Evolutionary conservation across 768 basidiomycete species (phyloP).

Genomic region (Serendipita sp.): DNA sequence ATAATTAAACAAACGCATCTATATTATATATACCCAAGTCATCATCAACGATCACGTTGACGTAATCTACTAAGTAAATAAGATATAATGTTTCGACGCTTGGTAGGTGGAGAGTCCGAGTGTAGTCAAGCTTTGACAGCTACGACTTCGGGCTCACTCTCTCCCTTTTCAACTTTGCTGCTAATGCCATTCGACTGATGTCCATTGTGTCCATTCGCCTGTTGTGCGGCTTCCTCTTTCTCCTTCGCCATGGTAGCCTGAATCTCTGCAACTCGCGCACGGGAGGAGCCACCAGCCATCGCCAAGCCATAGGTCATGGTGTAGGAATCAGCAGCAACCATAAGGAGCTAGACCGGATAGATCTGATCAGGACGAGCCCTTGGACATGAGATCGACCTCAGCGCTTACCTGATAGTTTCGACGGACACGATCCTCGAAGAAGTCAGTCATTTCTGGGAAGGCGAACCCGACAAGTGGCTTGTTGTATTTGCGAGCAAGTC

Average conservation of each 20-base stretch:
- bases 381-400: background rate
- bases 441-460: constrained; percentile 1
- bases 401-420: background rate
- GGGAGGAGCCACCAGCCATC: background rate
- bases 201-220: background rate
- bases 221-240: background rate
- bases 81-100: no score
- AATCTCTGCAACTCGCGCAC: background rate
- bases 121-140: no score
- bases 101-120: no score
- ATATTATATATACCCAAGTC: no score
- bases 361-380: background rate
- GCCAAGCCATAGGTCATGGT: background rate
- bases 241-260: background rate
- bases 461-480: constrained; percentile 1
- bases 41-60: no score
- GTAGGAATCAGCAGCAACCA: background rate
- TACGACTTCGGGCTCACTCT: no score
- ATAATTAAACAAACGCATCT: no score
- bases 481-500: constrained; percentile 2
- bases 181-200: background rate
- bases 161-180: background rate
- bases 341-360: background rate
- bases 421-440: background rate
- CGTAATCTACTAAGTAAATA: no score